phyloP scores from a whole-genome alignment of 108 stramenopile species.

The Pseudonitzschia multiseries region DNA sequence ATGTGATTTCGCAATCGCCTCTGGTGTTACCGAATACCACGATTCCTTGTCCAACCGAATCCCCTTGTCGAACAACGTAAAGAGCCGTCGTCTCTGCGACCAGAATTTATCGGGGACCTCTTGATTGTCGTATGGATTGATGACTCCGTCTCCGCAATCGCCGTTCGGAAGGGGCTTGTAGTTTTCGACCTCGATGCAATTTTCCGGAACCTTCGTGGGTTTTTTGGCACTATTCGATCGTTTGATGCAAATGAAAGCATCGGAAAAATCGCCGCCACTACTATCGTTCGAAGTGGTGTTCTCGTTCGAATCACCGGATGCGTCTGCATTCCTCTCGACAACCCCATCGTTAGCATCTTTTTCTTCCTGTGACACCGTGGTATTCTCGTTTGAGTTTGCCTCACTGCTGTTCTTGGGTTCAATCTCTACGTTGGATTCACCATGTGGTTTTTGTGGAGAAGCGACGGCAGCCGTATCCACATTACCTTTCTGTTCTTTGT shows the following conservation, averaged over 20 bases:
- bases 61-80: slow-evolving; percentile 72
- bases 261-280: not conserved
- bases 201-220: slow-evolving; percentile 1
- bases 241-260: slow-evolving; percentile 22
- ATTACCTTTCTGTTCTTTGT: too few relatives aligned
- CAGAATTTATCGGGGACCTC: slow-evolving; percentile 79
- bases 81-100: slow-evolving; percentile 79
- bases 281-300: not conserved
- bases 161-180: slow-evolving; percentile 50
- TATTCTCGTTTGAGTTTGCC: not conserved
- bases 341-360: slow-evolving; percentile 9
- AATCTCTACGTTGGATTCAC: not conserved
- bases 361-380: not conserved
- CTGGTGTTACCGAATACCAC: slow-evolving; percentile 85
- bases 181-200: slow-evolving; percentile 9
- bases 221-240: slow-evolving; percentile 23
- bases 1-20: slow-evolving; percentile 78
- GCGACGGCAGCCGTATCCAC: not conserved
- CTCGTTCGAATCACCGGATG: not conserved
- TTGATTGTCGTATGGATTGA: slow-evolving; percentile 69
- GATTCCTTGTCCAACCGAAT: slow-evolving; percentile 72
- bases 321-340: slow-evolving; percentile 2
- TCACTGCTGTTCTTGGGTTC: not conserved
- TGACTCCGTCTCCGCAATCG: slow-evolving; percentile 73
- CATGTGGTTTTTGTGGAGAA: not conserved